Base-by-base conservation (phyloP, 1,284 basidiomycete species). In the Uromyces viciae-fabae region DNA sequence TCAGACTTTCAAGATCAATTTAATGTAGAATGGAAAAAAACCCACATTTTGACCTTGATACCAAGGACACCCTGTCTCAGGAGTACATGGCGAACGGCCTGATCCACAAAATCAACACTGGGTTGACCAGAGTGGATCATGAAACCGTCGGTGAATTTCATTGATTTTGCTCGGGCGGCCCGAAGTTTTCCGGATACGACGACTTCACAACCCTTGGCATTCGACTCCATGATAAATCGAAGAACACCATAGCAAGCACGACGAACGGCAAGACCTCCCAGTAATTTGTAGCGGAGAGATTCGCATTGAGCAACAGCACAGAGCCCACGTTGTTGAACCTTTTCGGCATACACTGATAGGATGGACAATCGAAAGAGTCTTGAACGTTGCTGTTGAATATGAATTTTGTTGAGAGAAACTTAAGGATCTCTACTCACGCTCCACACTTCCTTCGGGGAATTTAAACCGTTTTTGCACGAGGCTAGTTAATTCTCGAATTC, bases 41-140 rank as follows among this genome's bases (percentile, higher is more conserved):
- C 92, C 84, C 85, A 94, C 94, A 99, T 99, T 90, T 99, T 99
- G 87, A 99, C 97, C 89, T 99, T 99, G 90, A 99, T 98, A 87
- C 97, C 97, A 84, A 99, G 91, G 82, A 99, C 97, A 92, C 97
- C 97, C 88, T 99, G 97, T 86, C 94, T 93, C 85, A 99, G 92
- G 85, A 99, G 91, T 85, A 99, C 97, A 90, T 99, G 97, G 85
- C 97, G 92, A 86, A 98, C 95, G 83, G 97, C 97, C 86, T 94
- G 91, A 89, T 99, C 96, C 82, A 99, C 95, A 85, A 96, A 99
- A 88, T 99, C 97, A 83, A 92, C 89, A 81, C 91, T 92, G 85
- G 97, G 97, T 89, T 99, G 96, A 91, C 97, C 97, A 84, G 97
- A 98, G 92, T 99, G 97, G 88, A 99, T 96, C 94, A 99, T 98